These are phyloP conservation scores for Plasmodium knowlesi DNA, from an alignment of 169 alveolate genomes.

Conservation along the genomic window DNA sequence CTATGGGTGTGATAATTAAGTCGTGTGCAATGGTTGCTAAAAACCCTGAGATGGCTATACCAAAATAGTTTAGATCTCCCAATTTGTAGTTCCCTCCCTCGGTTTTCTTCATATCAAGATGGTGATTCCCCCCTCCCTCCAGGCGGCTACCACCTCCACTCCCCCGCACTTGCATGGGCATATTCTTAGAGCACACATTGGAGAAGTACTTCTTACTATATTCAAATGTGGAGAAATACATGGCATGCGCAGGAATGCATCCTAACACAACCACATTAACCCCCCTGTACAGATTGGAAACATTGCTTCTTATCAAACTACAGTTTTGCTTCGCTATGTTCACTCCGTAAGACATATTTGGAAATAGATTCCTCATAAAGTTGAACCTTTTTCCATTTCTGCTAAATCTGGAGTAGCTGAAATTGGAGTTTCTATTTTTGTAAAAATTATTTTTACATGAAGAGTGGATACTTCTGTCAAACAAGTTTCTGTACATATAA, in stretches of 20 bases:
- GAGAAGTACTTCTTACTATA: constrained; percentile 52
- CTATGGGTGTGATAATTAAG: constrained; percentile 96
- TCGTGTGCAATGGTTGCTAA: constrained; percentile 96
- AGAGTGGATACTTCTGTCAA: constrained; percentile 48
- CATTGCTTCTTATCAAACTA: constrained; percentile 82
- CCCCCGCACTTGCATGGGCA: background rate
- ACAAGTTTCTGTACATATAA: constrained; percentile 3
- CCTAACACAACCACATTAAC: constrained; percentile 95
- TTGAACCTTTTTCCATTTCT: constrained; percentile 11
- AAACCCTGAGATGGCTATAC: constrained; percentile 93
- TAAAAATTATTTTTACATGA: background rate
- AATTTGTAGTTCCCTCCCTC: constrained; percentile 31
- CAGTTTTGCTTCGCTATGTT: constrained; percentile 48
- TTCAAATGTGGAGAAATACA: constrained; percentile 87
- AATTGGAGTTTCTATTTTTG: constrained; percentile 10
- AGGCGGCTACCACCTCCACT: background rate
- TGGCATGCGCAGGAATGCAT: constrained; percentile 98
- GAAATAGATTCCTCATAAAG: constrained; percentile 18
- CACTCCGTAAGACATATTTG: background rate
- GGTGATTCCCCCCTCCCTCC: background rate
- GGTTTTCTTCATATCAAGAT: background rate
- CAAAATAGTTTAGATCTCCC: constrained; percentile 77
- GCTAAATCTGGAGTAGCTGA: background rate
- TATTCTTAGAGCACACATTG: constrained; percentile 14
- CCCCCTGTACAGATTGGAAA: constrained; percentile 91